Evolutionary conservation across 805 yeast genomes (phyloP).

Genomic region (Saccharomycopsis babjevae): DNA sequence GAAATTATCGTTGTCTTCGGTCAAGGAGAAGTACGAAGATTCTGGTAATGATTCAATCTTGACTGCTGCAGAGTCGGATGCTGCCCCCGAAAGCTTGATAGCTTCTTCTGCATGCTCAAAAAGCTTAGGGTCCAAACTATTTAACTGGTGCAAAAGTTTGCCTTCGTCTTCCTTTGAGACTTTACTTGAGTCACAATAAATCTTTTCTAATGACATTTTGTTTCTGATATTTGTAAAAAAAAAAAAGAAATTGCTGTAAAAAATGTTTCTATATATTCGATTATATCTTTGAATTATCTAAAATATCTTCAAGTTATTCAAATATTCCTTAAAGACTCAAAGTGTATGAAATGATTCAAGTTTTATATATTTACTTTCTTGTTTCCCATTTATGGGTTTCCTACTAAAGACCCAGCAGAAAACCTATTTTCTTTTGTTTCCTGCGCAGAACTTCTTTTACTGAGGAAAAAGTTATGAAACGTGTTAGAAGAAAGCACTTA

Average conservation of each 20-base stretch:
- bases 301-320: too few relatives aligned
- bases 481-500: neutral
- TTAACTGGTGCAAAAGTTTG: constrained; percentile 3
- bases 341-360: too few relatives aligned
- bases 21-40: constrained; percentile 41
- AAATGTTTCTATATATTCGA: too few relatives aligned
- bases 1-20: constrained; percentile 21
- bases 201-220: constrained; percentile 1
- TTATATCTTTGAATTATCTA: too few relatives aligned
- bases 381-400: too few relatives aligned
- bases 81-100: constrained; percentile 27
- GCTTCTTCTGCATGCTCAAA: constrained; percentile 17
- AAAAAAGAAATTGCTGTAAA: too few relatives aligned
- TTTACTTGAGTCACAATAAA: constrained; percentile 12
- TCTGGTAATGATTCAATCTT: constrained; percentile 42
- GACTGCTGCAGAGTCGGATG: constrained; percentile 20
- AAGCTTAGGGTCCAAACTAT: constrained; percentile 9
- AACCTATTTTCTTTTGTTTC: neutral
- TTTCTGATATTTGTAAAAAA: too few relatives aligned
- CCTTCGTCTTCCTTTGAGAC: constrained; percentile 9
- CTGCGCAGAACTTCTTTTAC: neutral
- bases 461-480: neutral
- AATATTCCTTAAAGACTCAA: too few relatives aligned
- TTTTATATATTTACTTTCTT: too few relatives aligned
- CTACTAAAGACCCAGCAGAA: too few relatives aligned